These are phyloP conservation scores for Zalerion maritima DNA, from an alignment of 495 filamentous ascomycete species.

Conservation along the genomic window DNA sequence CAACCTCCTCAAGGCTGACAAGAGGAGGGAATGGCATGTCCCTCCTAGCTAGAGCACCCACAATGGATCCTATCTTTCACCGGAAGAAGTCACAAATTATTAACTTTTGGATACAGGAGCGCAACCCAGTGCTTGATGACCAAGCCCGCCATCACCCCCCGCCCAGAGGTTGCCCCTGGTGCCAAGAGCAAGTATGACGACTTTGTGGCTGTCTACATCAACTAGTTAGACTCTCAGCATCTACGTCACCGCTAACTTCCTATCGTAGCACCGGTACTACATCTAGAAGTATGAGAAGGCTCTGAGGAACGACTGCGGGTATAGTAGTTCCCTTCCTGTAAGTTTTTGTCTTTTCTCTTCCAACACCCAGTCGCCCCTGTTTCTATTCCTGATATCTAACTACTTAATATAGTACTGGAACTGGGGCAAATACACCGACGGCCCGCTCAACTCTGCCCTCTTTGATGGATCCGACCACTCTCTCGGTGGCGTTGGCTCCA, in stretches of 20 bases:
- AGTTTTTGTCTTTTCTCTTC: no score
- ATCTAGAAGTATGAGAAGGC: slow-evolving; percentile 23
- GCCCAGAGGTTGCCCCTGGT: slow-evolving; percentile 3
- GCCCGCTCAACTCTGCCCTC: slow-evolving; percentile 17
- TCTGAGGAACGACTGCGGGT: slow-evolving; percentile 21
- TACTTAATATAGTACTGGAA: no score
- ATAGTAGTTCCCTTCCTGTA: slow-evolving; percentile 25
- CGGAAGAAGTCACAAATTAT: no score
- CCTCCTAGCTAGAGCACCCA: no score
- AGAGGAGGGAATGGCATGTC: no score
- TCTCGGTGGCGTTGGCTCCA: slow-evolving; percentile 23
- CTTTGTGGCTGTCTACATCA: slow-evolving; percentile 4
- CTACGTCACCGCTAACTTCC: slow-evolving; percentile 14
- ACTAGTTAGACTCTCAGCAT: slow-evolving; percentile 1
- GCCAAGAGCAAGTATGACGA: slow-evolving; percentile 4
- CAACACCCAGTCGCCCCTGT: no score
- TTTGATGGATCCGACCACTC: slow-evolving; percentile 21
- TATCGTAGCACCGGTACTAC: slow-evolving; percentile 25
- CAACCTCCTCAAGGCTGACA: no score
- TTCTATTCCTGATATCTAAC: no score
- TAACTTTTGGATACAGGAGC: no score
- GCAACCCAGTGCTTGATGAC: slow-evolving; percentile 26
- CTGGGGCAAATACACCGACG: slow-evolving; percentile 23
- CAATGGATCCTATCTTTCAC: no score
- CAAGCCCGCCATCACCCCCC: no score